A percentile compares a stretch with the other conserved stretches of the same genome.
Conservation (phyloP, 2,329 filamentous ascomycete species). For the Bisporella sp. region DNA sequence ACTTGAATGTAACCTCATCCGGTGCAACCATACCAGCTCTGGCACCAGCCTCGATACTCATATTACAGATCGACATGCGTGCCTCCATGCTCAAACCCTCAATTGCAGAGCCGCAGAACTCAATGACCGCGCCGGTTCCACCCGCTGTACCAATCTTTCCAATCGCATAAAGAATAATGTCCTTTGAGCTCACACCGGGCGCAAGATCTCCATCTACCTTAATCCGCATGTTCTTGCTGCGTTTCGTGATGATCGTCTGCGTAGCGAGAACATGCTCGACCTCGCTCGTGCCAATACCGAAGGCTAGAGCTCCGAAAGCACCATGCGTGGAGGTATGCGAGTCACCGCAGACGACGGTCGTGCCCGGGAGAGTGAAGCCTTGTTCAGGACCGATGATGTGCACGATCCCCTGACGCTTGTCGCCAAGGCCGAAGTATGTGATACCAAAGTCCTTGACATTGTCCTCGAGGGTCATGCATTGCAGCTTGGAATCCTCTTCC, state of each 20-base stretch:
- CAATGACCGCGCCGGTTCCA: conserved; percentile 89
- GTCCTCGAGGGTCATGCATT: conserved; percentile 93
- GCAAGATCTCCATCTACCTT: conserved; percentile 87
- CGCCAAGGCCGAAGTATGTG: conserved; percentile 93
- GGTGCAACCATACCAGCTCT: conserved; percentile 96
- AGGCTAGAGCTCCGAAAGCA: conserved; percentile 89
- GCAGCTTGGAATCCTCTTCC: conserved; percentile 85
- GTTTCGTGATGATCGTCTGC: conserved; percentile 87
- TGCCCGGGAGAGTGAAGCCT: conserved; percentile 94
- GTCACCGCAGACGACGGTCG: conserved; percentile 95
- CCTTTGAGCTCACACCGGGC: conserved; percentile 92
- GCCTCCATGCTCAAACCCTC: conserved; percentile 88
- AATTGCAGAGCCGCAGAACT: conserved; percentile 95
- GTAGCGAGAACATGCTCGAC: conserved; percentile 98
- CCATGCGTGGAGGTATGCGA: conserved; percentile 97
- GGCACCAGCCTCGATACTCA: conserved; percentile 95
- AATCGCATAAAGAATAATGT: conserved; percentile 88
- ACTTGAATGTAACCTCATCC: conserved; percentile 89
- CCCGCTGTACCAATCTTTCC: conserved; percentile 92
- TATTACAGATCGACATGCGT: conserved; percentile 99
- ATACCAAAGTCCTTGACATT: conserved; percentile 96
- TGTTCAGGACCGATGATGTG: conserved; percentile 98
- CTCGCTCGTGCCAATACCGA: conserved; percentile 96
- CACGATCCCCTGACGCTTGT: conserved; percentile 96
- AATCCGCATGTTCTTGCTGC: conserved; percentile 98